Evolutionary conservation across 2,329 filamentous ascomycete genomes (phyloP), one percentile per base, ranked within the genome.

Genomic region (Biscogniauxia sp.): DNA sequence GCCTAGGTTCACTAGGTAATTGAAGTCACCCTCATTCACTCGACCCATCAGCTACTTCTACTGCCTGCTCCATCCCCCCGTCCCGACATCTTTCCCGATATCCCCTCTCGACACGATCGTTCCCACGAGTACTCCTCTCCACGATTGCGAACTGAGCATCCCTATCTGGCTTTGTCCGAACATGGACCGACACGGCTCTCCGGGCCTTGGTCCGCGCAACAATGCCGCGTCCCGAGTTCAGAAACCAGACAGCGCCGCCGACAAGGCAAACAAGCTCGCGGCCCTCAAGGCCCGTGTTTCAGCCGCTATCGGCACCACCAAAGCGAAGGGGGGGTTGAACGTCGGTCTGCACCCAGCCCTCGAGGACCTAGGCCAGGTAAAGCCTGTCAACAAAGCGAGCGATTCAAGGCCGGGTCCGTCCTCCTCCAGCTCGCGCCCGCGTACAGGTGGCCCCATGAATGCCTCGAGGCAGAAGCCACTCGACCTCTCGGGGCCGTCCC

Each of bases 241-340:
- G 70, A 82, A 87, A 69, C 69, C 81, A 53, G 79, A 86, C 65
- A 82, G 84, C 19, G 79, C 84, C 64, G 82, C 88, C 71, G 82
- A 92, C 75, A 82, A 86, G 64, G 82, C 88, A 72, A 82, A 91
- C 73, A 82, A 85, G 65, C 80, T 94, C 66, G 92, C 91, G 54
- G 88, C 90, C 51, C 83, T 96, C 72, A 93, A 90, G 75, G 91
- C 91, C 23, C 85, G 91, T 68, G 89, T 95, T 13, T 89, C 90
- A 54, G 90, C 90, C 55, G 90, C 91, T 57, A 89, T 91, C 53
- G 85, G 80, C 64, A 78, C 78, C 20, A 82, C 55, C 53, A 72
- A 72, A 61, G 70, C 70, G 26, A 72, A 71, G 63, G 70, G 87
- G 59, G 87, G 87, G 52, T 74, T 90, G 54, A 85, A 86, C 66